These are phyloP conservation scores for Triangularia setosa DNA, from an alignment of 2,329 filamentous ascomycete species.

Conservation along the genomic window DNA sequence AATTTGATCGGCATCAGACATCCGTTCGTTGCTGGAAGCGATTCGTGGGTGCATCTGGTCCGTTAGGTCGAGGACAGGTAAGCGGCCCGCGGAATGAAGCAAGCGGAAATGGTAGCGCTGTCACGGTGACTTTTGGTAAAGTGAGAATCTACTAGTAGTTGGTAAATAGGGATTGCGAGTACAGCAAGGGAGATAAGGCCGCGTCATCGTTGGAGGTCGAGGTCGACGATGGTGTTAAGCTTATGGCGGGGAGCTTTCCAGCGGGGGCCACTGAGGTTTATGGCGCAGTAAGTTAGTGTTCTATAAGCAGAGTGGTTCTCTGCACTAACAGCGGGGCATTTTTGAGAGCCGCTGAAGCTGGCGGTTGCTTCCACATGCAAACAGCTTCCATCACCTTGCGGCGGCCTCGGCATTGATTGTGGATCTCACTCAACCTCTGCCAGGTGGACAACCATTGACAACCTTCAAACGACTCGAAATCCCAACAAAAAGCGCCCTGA, in stretches of 20 bases:
- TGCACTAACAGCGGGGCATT: background rate
- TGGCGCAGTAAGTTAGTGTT: background rate
- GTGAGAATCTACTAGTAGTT: background rate
- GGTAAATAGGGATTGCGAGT: background rate
- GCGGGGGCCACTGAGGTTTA: background rate
- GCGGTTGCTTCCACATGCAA: background rate
- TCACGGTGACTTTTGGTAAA: background rate
- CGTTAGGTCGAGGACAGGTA: background rate
- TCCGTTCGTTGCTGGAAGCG: background rate
- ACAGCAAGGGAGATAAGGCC: background rate
- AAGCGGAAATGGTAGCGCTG: background rate
- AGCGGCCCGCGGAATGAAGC: background rate
- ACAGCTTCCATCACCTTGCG: background rate
- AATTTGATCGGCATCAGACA: background rate
- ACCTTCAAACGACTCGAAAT: background rate
- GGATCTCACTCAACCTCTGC: background rate
- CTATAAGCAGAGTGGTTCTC: no score
- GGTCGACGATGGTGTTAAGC: background rate
- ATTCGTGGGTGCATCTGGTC: no score
- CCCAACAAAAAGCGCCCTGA: constrained; percentile 4
- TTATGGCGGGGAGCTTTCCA: background rate
- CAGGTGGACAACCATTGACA: background rate
- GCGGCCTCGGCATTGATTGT: background rate
- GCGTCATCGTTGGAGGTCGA: background rate
- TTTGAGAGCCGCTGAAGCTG: background rate